These are phyloP conservation scores for Liquidambar formosana DNA, from an alignment of 164 flowering plant genomes.

Conservation along the genomic window DNA sequence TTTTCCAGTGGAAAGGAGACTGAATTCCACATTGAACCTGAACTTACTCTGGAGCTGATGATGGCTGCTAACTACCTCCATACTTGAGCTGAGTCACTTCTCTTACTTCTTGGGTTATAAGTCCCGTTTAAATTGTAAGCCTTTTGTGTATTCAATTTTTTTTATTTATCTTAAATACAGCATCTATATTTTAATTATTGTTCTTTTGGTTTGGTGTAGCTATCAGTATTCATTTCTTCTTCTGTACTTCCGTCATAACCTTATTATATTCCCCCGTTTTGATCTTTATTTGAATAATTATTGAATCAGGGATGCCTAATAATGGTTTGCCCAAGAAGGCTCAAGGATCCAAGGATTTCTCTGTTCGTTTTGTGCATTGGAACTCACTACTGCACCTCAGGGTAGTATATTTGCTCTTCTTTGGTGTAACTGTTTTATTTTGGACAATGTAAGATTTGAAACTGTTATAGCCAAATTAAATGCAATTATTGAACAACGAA, in stretches of 20 bases:
- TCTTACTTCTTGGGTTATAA: slow-evolving; percentile 11
- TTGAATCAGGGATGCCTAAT: neutral
- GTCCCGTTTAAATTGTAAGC: slow-evolving; percentile 16
- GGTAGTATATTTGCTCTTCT: neutral
- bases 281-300: neutral
- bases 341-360: neutral
- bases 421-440: neutral
- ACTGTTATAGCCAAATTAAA: neutral
- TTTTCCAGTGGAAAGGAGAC: slow-evolving; percentile 82
- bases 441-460: neutral
- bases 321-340: neutral
- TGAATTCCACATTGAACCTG: slow-evolving; percentile 86
- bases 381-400: neutral
- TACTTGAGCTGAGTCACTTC: slow-evolving; percentile 38
- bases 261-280: neutral
- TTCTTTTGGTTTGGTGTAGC: neutral
- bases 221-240: too few relatives aligned
- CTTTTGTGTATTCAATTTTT: neutral
- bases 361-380: neutral
- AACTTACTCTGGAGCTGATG: slow-evolving; percentile 79
- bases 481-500: neutral
- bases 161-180: neutral
- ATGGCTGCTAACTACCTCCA: slow-evolving; percentile 96
- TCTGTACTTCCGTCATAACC: too few relatives aligned
- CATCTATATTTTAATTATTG: neutral